These are phyloP conservation scores for Allium fistulosum DNA, from an alignment of 106 monocot genomes.

Conservation along the genomic window DNA sequence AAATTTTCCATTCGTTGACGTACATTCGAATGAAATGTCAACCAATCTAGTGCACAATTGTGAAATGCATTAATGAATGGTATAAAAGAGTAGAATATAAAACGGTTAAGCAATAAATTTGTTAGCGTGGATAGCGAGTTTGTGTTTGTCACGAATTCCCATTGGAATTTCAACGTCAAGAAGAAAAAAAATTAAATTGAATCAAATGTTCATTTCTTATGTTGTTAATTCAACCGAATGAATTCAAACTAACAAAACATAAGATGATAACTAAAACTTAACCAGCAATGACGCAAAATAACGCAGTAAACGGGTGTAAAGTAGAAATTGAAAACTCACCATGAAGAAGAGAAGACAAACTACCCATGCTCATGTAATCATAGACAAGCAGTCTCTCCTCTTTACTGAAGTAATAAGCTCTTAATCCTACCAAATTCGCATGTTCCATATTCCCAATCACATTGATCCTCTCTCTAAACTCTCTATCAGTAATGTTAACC, in stretches of 20 bases:
- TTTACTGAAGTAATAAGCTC: constrained; percentile 73
- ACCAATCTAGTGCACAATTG: too few relatives aligned
- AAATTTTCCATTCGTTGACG: too few relatives aligned
- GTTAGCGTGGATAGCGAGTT: too few relatives aligned
- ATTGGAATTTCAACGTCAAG: not conserved
- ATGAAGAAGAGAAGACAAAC: constrained; percentile 80
- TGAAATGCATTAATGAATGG: too few relatives aligned
- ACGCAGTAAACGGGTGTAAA: not conserved
- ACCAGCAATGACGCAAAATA: not conserved
- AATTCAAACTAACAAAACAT: not conserved
- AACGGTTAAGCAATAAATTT: too few relatives aligned
- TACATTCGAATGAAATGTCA: too few relatives aligned
- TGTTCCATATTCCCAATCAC: constrained; percentile 53
- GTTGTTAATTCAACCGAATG: too few relatives aligned
- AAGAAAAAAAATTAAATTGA: not conserved
- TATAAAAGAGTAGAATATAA: too few relatives aligned
- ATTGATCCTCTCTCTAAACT: constrained; percentile 52
- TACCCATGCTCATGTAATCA: constrained; percentile 68
- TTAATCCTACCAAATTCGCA: constrained; percentile 45
- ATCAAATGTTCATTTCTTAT: not conserved
- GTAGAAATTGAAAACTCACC: constrained; percentile 22
- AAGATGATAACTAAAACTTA: not conserved
- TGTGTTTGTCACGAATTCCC: too few relatives aligned
- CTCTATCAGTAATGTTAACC: constrained; percentile 52
- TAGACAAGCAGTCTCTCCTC: constrained; percentile 89